Conservation (phyloP, 192 early-diverging fungal species). For the Chytriomyces sp. region DNA sequence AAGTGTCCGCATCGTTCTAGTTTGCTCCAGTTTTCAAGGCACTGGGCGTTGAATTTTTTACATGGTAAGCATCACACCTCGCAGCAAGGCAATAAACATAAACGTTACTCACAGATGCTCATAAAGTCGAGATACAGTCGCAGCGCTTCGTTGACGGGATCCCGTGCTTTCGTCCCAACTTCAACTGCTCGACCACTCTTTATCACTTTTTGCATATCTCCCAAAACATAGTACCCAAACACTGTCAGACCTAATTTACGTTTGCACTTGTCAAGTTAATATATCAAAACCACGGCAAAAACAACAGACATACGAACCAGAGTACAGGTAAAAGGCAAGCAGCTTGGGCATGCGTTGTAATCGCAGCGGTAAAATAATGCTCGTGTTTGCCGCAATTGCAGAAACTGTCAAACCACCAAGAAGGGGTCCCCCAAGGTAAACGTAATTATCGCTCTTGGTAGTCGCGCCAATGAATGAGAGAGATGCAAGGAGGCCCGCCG, state of each 20-base stretch:
- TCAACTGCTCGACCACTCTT: background rate
- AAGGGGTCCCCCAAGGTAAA: slow-evolving; percentile 13
- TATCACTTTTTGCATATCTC: slow-evolving; percentile 2
- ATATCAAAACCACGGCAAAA: no score
- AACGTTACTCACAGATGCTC: background rate
- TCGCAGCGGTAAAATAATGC: background rate
- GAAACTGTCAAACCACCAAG: slow-evolving; percentile 3
- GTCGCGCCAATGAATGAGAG: slow-evolving; percentile 6
- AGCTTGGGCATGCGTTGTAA: background rate
- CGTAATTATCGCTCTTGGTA: slow-evolving; percentile 9
- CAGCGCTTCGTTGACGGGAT: slow-evolving; percentile 11
- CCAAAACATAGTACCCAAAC: background rate
- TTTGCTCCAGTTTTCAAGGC: no score
- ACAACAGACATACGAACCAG: no score
- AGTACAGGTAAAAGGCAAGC: slow-evolving; percentile 1
- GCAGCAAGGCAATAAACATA: no score
- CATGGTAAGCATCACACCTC: no score
- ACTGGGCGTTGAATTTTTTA: no score
- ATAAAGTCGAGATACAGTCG: slow-evolving; percentile 14
- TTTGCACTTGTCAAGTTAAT: no score
- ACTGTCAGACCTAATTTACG: background rate
- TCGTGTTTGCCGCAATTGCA: background rate
- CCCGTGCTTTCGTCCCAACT: background rate
- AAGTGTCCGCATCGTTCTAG: no score
- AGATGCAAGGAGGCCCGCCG: slow-evolving; percentile 1